phyloP scores from a whole-genome alignment of 2,329 filamentous ascomycete genomes.

The Aspergillus pseudonomiae region DNA sequence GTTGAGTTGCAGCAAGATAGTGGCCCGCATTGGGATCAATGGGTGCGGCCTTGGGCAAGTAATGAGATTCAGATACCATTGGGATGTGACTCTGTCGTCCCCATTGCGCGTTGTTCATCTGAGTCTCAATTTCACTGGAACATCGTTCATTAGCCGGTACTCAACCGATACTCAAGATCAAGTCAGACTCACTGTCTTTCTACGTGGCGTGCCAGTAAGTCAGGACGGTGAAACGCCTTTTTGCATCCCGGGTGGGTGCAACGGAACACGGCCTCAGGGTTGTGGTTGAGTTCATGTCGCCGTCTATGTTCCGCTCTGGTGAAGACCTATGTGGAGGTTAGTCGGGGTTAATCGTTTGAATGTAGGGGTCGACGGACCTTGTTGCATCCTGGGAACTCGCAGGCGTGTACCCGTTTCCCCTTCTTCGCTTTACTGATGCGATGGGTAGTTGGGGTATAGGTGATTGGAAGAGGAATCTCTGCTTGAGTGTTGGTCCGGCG shows the following conservation, averaged over 20 bases:
- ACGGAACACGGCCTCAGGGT: constrained; percentile 48
- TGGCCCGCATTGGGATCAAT: constrained; percentile 26
- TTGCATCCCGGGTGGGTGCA: constrained; percentile 49
- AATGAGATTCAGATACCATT: constrained; percentile 24
- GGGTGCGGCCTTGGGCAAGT: constrained; percentile 27
- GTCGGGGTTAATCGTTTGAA: constrained; percentile 15
- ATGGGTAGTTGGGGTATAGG: constrained; percentile 54
- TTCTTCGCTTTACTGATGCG: constrained; percentile 57
- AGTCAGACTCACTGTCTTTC: constrained; percentile 50
- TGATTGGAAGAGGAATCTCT: constrained; percentile 40
- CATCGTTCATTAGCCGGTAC: not conserved
- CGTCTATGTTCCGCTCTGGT: constrained; percentile 54
- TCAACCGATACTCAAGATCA: not conserved
- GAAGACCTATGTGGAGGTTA: constrained; percentile 43
- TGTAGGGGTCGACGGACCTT: constrained; percentile 41
- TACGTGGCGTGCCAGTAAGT: constrained; percentile 52
- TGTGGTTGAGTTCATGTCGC: constrained; percentile 56
- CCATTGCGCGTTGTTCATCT: constrained; percentile 35
- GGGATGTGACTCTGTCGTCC: constrained; percentile 27
- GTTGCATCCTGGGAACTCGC: constrained; percentile 50
- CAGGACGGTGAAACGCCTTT: constrained; percentile 52
- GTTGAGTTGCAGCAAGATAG: constrained; percentile 31
- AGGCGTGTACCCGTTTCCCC: constrained; percentile 54
- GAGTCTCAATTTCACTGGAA: constrained; percentile 39
- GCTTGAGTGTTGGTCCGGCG: constrained; percentile 30